These are phyloP conservation scores for Aspergillus proliferans DNA, from an alignment of 2,329 filamentous ascomycete species.

Conservation along the genomic window DNA sequence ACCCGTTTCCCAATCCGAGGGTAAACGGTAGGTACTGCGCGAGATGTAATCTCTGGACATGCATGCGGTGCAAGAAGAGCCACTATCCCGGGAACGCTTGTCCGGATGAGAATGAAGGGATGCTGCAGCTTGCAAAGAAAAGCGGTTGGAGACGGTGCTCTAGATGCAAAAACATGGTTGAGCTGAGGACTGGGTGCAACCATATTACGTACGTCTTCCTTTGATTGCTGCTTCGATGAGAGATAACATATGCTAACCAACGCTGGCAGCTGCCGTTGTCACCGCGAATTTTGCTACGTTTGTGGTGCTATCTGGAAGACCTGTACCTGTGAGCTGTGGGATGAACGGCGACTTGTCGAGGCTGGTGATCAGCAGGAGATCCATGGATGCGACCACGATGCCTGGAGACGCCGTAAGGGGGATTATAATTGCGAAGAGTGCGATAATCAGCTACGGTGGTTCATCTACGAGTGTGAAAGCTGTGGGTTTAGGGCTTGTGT, in stretches of 20 bases:
- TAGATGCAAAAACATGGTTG: constrained; percentile 55
- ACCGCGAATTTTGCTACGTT: constrained; percentile 26
- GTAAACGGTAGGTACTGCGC: neutral
- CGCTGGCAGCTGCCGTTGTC: constrained; percentile 22
- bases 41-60: constrained; percentile 7
- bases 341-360: constrained; percentile 18
- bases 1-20: no score
- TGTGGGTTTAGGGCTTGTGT: constrained; percentile 6
- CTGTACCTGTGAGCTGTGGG: constrained; percentile 21
- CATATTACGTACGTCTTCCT: constrained; percentile 27
- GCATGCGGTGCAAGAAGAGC: constrained; percentile 18
- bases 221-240: neutral
- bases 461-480: constrained; percentile 5
- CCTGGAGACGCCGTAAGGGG: constrained; percentile 4
- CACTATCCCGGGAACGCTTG: constrained; percentile 16
- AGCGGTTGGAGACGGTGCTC: constrained; percentile 71
- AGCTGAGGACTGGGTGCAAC: constrained; percentile 26
- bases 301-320: constrained; percentile 23
- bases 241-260: neutral
- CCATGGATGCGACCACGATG: constrained; percentile 11
- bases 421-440: constrained; percentile 6
- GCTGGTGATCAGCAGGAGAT: constrained; percentile 6
- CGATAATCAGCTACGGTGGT: constrained; percentile 1
- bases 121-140: constrained; percentile 58
- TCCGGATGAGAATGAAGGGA: constrained; percentile 18